These are phyloP conservation scores for Fragaria ananassa DNA, from an alignment of 306 rosid genomes.

Conservation along the genomic window DNA sequence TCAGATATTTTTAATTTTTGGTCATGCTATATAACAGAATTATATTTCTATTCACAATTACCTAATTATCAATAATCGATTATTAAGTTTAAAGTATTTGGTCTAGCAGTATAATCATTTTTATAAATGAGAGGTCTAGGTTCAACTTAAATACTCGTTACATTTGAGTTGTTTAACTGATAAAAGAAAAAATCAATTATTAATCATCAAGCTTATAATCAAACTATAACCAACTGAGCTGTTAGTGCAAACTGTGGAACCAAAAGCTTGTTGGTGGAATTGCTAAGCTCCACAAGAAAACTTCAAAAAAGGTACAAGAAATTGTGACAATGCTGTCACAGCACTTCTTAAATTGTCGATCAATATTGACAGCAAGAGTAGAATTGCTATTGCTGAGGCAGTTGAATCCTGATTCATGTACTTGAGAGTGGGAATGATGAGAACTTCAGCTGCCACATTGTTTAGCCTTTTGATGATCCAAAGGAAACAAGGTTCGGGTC, in stretches of 20 bases:
- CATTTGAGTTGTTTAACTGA: too few species aligned
- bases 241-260: slow-evolving; percentile 80
- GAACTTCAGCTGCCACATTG: slow-evolving; percentile 89
- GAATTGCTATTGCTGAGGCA: slow-evolving; percentile 72
- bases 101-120: too few species aligned
- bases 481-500: slow-evolving; percentile 72
- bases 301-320: slow-evolving; percentile 50
- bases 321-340: slow-evolving; percentile 58
- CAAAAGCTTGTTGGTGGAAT: slow-evolving; percentile 60
- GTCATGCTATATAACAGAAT: too few species aligned
- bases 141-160: too few species aligned
- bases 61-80: too few species aligned
- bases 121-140: too few species aligned
- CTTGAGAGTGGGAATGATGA: slow-evolving; percentile 81
- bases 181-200: too few species aligned
- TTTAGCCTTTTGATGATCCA: slow-evolving; percentile 83
- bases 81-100: too few species aligned
- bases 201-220: too few species aligned
- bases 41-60: too few species aligned
- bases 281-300: slow-evolving; percentile 54
- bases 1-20: too few species aligned
- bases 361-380: slow-evolving; percentile 64
- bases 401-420: slow-evolving; percentile 73
- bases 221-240: not conserved
- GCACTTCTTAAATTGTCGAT: slow-evolving; percentile 89